Conservation (phyloP, 2,329 filamentous ascomycete species). For the Fonsecaea erecta region DNA sequence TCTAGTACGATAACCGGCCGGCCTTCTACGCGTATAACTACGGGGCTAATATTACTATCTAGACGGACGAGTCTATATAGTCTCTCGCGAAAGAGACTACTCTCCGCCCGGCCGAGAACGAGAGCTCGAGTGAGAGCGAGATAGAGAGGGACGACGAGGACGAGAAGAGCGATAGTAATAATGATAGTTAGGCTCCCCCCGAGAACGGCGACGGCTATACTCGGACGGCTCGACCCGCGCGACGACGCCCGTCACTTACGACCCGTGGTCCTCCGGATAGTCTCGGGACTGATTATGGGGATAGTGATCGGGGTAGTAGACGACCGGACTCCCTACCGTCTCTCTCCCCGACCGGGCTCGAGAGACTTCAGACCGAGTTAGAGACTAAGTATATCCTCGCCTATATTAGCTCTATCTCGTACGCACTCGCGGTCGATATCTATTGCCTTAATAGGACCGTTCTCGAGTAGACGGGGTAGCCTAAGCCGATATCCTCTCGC, state of each 20-base stretch:
- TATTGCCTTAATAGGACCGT: not conserved
- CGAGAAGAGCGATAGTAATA: too few relatives aligned
- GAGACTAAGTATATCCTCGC: not conserved
- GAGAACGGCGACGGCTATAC: too few relatives aligned
- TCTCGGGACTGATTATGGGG: too few relatives aligned
- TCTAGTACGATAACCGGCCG: not conserved
- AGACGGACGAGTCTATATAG: not conserved
- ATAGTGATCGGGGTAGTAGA: too few relatives aligned
- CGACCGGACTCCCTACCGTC: not conserved
- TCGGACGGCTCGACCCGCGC: too few relatives aligned
- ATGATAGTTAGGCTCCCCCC: too few relatives aligned
- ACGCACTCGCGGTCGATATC: not conserved
- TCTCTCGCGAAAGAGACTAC: not conserved
- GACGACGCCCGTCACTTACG: too few relatives aligned
- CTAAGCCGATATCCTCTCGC: not conserved
- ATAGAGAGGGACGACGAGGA: too few relatives aligned
- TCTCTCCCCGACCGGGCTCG: not conserved
- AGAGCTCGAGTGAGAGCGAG: not conserved
- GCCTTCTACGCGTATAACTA: not conserved
- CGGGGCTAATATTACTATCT: not conserved
- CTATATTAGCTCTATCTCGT: not conserved
- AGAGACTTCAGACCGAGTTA: not conserved
- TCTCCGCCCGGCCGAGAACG: not conserved
- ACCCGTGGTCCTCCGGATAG: too few relatives aligned
- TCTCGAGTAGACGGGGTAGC: too few relatives aligned